Evolutionary conservation across 2,329 filamentous ascomycete species (phyloP), one percentile per base, ranked within the genome.

Genomic region (Berkeleyomyces basicola): DNA sequence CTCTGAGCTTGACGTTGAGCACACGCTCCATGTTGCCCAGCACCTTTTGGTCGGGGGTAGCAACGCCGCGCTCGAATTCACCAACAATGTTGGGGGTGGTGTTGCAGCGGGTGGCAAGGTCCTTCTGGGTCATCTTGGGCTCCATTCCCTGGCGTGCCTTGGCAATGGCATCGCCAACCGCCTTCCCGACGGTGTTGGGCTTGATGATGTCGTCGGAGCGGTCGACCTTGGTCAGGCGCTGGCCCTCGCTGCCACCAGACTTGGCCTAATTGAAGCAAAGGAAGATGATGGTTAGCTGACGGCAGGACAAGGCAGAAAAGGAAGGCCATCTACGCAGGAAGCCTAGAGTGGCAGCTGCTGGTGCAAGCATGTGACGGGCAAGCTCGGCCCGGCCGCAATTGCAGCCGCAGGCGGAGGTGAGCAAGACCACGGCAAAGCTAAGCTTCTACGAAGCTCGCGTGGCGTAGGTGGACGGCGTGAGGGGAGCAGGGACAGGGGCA

Each of bases 141-240:
- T 87, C 87, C 73, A 89, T 85, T 72, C 86, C 83, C 72, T 84
- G 84, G 67, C 93, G 88, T 63, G 87, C 83, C 70, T 86, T 82
- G 70, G 84, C 81, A 77, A 97, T 96, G 67, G 86, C 88, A 68
- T 88, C 83, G 70, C 88, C 90, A 67, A 97, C 89, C 63, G 82
- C 79, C 70, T 81, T 80, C 72, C 90, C 90, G 64, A 96, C 80
- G 57, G 90, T 95, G 78, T 95, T 95, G 71, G 90, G 91, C 79
- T 96, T 96, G 76, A 97, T 86, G 77, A 96, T 96, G 73, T 96
- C 93, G 79, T 97, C 91, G 73, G 85, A 86, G 69, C 92, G 91
- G 80, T 97, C 93, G 74, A 99, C 91, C 80, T 97, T 96, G 68
- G 93, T 97, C 67, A 97, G 81, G 72, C 89, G 91, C 78, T 99